Percentiles rank a stretch among this genome's conserved stretches.
Evolutionary conservation across 176 grass and related monocot genomes (phyloP).

Genomic region (Carex scoparia): DNA sequence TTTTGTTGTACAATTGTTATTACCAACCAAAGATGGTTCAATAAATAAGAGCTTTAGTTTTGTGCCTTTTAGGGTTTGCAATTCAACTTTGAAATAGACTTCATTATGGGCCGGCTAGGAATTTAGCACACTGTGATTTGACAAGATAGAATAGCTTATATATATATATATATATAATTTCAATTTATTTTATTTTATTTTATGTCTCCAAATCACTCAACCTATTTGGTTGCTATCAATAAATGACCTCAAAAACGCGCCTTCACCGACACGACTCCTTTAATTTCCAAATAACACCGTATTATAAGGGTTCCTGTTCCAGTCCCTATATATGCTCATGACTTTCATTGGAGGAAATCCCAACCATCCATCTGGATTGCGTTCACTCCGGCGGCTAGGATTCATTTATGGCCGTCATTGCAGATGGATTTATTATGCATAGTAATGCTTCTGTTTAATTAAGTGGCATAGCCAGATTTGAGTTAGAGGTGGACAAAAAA

Average conservation of each 20-base stretch:
- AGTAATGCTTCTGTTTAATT: neutral
- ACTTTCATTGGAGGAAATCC: neutral
- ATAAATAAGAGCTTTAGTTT: neutral
- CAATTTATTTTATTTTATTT: neutral
- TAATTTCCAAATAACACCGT: neutral
- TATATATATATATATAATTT: neutral
- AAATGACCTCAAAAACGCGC: constrained; percentile 16
- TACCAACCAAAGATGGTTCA: neutral
- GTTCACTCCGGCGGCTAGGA: neutral
- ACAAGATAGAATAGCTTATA: neutral
- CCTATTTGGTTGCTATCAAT: constrained; percentile 26
- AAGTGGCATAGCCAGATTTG: no score
- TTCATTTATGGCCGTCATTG: neutral
- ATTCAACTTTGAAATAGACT: neutral
- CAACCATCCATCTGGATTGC: neutral
- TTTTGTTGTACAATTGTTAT: neutral
- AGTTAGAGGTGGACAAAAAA: no score
- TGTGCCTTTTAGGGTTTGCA: neutral
- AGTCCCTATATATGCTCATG: neutral
- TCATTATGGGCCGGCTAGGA: neutral
- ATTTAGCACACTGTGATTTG: neutral
- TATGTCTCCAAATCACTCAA: neutral
- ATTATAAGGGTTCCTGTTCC: neutral
- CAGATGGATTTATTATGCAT: neutral
- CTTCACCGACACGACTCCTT: constrained; percentile 11